Conservation (phyloP, 2,329 filamentous ascomycete genomes). For the Paracorniculantispora psalliotae region DNA sequence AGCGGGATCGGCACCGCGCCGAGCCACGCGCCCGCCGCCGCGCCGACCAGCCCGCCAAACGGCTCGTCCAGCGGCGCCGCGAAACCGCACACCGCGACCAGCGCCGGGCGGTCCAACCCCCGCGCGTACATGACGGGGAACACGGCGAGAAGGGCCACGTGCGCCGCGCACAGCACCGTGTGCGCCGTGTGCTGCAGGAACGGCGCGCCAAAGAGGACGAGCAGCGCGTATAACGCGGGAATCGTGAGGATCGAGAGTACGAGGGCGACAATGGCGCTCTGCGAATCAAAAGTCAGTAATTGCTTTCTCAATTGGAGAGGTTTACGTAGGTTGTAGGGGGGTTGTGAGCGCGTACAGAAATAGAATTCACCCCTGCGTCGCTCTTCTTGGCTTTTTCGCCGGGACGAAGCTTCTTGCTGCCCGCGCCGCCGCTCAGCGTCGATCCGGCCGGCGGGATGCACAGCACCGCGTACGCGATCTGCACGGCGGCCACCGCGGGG, state of each 20-base stretch:
- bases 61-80: conserved; percentile 74
- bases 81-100: conserved; percentile 64
- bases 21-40: conserved; percentile 78
- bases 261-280: conserved; percentile 44
- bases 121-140: conserved; percentile 83
- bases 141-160: conserved; percentile 72
- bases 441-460: conserved; percentile 60
- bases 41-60: conserved; percentile 77
- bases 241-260: conserved; percentile 66
- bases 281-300: too few species aligned
- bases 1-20: conserved; percentile 92
- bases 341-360: conserved; percentile 37
- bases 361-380: conserved; percentile 38
- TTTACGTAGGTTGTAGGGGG: too few species aligned
- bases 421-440: conserved; percentile 26
- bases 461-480: conserved; percentile 56
- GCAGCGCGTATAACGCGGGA: conserved; percentile 54
- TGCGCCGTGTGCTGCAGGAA: conserved; percentile 74
- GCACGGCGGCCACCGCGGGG: conserved; percentile 58
- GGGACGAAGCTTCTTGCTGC: conserved; percentile 45
- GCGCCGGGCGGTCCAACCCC: conserved; percentile 67
- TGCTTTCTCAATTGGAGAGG: too few species aligned
- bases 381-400: conserved; percentile 49
- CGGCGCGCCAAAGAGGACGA: conserved; percentile 89
- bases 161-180: conserved; percentile 74